Evolutionary conservation across 1,284 basidiomycete species (phyloP), one percentile per base, ranked within the genome.

Genomic region (Ganoderma lucidum): DNA sequence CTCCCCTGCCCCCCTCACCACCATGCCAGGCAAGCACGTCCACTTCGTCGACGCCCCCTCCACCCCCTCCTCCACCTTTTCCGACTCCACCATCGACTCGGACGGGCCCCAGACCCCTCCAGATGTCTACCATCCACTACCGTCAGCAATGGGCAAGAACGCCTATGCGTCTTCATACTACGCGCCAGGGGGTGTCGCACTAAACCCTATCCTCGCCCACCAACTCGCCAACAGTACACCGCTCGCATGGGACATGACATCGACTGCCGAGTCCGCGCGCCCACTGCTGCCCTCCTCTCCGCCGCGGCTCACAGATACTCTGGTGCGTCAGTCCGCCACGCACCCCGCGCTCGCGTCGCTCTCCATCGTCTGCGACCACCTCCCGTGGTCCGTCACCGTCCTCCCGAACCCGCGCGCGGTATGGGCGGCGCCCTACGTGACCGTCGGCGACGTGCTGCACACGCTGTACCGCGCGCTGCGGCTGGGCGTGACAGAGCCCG

Each of bases 401-500:
- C 19, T 28, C 35, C 67, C 67, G 35, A 69, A 63, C 9, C 64
- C 63, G 5, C 35, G 48, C 51, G 67, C 67, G 1, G 6, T 28
- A 37, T 73, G 72, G 72, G 60, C 70, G 12, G 68, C 70, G n/a
- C 70, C 73, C 15, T 74, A 69, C 66, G 73, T 75, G n/a, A 75
- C 74, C 63, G 70, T 75, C 69, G 71, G 69, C 53, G 74, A 75
- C 69, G 71, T 74, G 55, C 71, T 75, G 6, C 71, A 68, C 65
- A 53, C 67, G 30, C 64, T 75, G n/a, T 71, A 73, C 73, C 73
- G 71, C 64, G 53, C 69, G 45, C 69, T 75, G 9, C 74, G 73
- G 56, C 67, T 65, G 10, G 64, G 58, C 8, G 72, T 71, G 30
- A 69, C 71, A 39, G 32, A 60, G 15, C 53, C 64, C 48, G 73